Evolutionary conservation across 306 rosid genomes (phyloP), one percentile per base, ranked within the genome.

Genomic region (Cicer yamashitae): DNA sequence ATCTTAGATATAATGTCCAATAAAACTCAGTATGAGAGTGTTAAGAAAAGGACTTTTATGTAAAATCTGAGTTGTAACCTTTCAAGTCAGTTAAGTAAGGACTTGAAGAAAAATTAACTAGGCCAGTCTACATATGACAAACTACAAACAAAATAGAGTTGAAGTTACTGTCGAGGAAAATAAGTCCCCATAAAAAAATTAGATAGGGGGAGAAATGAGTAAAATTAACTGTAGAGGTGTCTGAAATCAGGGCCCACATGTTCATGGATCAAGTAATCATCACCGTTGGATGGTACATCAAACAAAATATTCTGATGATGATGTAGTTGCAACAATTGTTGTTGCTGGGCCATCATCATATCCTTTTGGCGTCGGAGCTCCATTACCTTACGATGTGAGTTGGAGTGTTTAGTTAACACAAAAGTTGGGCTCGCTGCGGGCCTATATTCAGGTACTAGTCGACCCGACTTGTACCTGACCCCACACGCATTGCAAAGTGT

Each of bases 401-500:
- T 96, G 0, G 99, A 96, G 77, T 96, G 99, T 67, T 90, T 96
- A 1, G 98, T 96, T 74, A 90, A 85, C 75, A 92, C 79, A 3
- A 92, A 96, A 0, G 99, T 96, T 8, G 98, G 99, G 83, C 99
- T 96, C 1, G 99, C 86, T 0, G 99, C 98, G 0, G 99, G 99
- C 41, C 99, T 81, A 63, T 92, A 92, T 74, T 96, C 99, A 1
- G 98, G 96, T 46, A 94, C 99, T 0, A 93, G 71, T 41, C 98
- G 74, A 0, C 98, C 98, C 0, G 98, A 93, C 71, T 93, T 93
- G 77, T 87, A 93, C 45, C 98, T 82, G 10, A 93, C 98, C 1
- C 98, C 98, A 8, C 98, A 93, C 0, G 98, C 98, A 2, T 93
- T 93, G 67, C 98, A 93, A 0, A 93, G 81, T 1, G 96, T 93